A percentile compares a stretch with the other conserved stretches of the same genome.
Conservation (phyloP, 1,139 yeast genomes). For the Taphrina communis region DNA sequence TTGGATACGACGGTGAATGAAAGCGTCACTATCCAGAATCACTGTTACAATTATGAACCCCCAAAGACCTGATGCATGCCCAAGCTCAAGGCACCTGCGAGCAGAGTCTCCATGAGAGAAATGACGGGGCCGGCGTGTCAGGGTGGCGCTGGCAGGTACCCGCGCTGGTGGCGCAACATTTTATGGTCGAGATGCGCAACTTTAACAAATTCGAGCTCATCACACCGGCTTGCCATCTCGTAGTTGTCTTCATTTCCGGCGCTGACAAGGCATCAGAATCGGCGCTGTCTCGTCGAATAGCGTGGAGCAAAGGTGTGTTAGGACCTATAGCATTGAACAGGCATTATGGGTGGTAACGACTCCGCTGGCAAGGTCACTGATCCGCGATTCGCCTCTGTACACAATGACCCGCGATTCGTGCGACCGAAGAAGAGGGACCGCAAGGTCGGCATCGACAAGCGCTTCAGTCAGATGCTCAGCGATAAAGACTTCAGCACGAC, state of each 20-base stretch:
- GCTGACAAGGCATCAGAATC: too few relatives aligned
- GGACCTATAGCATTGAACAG: too few relatives aligned
- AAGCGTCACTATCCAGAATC: too few relatives aligned
- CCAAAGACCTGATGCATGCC: too few relatives aligned
- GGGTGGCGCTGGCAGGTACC: constrained; percentile 28
- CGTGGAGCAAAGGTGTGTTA: too few relatives aligned
- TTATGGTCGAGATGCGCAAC: constrained; percentile 6
- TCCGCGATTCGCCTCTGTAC: constrained; percentile 77
- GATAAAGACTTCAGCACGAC: constrained; percentile 68
- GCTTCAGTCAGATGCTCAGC: constrained; percentile 69
- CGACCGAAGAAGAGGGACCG: constrained; percentile 69
- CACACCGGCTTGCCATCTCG: too few relatives aligned
- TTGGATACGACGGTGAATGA: too few relatives aligned
- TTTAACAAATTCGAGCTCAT: too few relatives aligned
- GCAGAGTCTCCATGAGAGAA: background rate
- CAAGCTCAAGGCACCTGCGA: too few relatives aligned
- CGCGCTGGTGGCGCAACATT: constrained; percentile 19
- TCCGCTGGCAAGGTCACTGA: constrained; percentile 54
- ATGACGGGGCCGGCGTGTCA: constrained; percentile 5
- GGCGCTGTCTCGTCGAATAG: too few relatives aligned
- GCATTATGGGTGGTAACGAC: background rate
- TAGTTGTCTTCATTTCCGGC: too few relatives aligned
- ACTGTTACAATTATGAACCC: too few relatives aligned
- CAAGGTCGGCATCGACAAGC: constrained; percentile 80
- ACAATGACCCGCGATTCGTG: constrained; percentile 86